Evolutionary conservation across 1,284 basidiomycete genomes (phyloP), one percentile per base, ranked within the genome.

Genomic region (Cutaneotrichosporon sp.): DNA sequence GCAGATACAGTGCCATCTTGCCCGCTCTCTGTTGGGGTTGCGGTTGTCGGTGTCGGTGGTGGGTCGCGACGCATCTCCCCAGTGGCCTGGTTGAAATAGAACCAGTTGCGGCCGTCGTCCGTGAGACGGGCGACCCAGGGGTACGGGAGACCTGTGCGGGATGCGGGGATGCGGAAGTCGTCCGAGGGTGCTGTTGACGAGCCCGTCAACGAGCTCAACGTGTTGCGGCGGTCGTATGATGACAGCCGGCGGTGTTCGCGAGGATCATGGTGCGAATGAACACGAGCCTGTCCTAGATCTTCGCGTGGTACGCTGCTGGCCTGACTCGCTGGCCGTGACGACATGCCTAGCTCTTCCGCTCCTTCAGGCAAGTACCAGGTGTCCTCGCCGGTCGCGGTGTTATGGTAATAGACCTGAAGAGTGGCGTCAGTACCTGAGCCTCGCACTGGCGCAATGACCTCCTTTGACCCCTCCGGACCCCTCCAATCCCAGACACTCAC

Each of bases 401-500:
- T 97, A 62, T 90, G 82, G 75, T 96, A 97, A 78, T 86, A 91
- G 69, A 97, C 88, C 87, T 97, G 68, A 54, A 19, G 32, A 26
- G 29, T 27, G 27, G 17, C 33, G 34, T 27, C 46, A 47, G 34
- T 29, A 29, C 32, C 34, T 37, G 34, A 29, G 12, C 9, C 16
- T 35, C 46, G 46, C 34, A n/a, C 34, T 19, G 24, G 12, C 41
- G 42, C 37, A 37, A 19, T 14, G 42, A 29, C 42, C 42, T 44
- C 19, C 29, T 41, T 24, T 41, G 11, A 24, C 12, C n/a, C 38
- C 22, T 41, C 22, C 6, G 24, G 22, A 4, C 14, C 14, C 14
- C 38, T 9, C 14, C 29, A 20, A 7, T 14, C 12, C 24, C 22
- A 24, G 45, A 24, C 7, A 69, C 75, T 57, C 52, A 77, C 76